phyloP scores from a whole-genome alignment of 116 monocot species.

The Papilionanthe hybrid region DNA sequence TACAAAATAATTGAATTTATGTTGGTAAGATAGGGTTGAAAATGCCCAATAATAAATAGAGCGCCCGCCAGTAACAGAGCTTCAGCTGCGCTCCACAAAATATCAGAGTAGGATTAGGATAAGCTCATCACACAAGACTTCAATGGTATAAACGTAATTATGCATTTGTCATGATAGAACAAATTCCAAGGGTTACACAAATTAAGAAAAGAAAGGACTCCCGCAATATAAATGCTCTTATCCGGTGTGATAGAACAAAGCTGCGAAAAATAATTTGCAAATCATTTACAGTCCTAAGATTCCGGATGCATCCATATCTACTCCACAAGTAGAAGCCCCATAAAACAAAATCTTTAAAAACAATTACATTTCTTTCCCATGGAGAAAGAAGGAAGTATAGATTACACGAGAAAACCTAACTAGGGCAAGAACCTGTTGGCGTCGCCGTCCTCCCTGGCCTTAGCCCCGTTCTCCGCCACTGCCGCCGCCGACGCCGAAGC shows the following conservation, averaged over 20 bases:
- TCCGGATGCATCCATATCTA: background rate
- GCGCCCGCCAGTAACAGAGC: too few relatives aligned
- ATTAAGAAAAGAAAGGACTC: too few relatives aligned
- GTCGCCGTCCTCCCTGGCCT: conserved; percentile 18
- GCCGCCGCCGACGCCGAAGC: background rate
- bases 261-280: background rate
- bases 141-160: too few relatives aligned
- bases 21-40: too few relatives aligned
- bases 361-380: background rate
- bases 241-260: background rate
- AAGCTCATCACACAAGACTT: too few relatives aligned
- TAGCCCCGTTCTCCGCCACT: conserved; percentile 14
- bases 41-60: too few relatives aligned
- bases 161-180: too few relatives aligned
- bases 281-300: background rate
- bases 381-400: background rate
- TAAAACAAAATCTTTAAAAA: background rate
- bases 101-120: too few relatives aligned
- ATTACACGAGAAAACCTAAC: background rate
- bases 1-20: too few relatives aligned
- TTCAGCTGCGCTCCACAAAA: too few relatives aligned
- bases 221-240: background rate
- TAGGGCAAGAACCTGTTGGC: conserved; percentile 24
- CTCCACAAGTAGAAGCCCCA: background rate
- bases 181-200: too few relatives aligned